A percentile compares a stretch with the other conserved stretches of the same genome.
phyloP scores from a whole-genome alignment of 2,329 filamentous ascomycete species.

The Macrophomina tecta region DNA sequence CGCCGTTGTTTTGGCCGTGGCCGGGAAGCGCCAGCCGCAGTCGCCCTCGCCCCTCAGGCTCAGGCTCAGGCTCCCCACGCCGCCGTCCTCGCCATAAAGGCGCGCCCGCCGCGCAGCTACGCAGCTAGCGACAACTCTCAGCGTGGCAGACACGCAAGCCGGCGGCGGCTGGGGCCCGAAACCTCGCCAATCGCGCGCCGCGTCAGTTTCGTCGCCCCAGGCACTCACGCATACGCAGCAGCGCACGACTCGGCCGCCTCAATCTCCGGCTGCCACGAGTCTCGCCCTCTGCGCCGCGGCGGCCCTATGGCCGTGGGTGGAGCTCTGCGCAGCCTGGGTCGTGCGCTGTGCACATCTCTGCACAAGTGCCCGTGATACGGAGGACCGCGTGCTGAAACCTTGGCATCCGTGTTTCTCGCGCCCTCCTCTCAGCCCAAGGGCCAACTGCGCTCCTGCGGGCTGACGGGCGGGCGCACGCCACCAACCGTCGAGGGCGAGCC shows the following conservation, averaged over 20 bases:
- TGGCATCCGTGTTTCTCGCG: slow-evolving; percentile 3
- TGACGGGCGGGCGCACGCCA: neutral
- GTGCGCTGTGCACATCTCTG: slow-evolving; percentile 11
- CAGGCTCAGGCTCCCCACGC: neutral
- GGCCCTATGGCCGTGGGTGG: neutral
- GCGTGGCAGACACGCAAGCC: neutral
- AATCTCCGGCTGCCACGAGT: slow-evolving; percentile 25
- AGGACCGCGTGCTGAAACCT: slow-evolving; percentile 25
- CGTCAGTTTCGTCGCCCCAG: slow-evolving; percentile 15
- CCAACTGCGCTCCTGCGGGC: neutral
- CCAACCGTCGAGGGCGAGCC: neutral
- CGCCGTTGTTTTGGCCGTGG: slow-evolving; percentile 11
- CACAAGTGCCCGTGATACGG: slow-evolving; percentile 8
- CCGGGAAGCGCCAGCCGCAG: neutral
- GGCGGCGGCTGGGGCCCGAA: slow-evolving; percentile 10
- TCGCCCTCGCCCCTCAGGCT: neutral
- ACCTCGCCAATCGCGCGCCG: slow-evolving; percentile 6
- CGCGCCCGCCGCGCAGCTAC: neutral
- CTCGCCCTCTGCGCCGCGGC: slow-evolving; percentile 3
- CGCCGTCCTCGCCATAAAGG: neutral
- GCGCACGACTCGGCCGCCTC: slow-evolving; percentile 20
- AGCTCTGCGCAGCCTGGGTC: neutral
- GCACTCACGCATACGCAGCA: neutral
- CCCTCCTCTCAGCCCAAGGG: neutral
- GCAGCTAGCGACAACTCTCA: neutral